Conservation (phyloP, 2,329 filamentous ascomycete species). For the Sarocladium kiliense region DNA sequence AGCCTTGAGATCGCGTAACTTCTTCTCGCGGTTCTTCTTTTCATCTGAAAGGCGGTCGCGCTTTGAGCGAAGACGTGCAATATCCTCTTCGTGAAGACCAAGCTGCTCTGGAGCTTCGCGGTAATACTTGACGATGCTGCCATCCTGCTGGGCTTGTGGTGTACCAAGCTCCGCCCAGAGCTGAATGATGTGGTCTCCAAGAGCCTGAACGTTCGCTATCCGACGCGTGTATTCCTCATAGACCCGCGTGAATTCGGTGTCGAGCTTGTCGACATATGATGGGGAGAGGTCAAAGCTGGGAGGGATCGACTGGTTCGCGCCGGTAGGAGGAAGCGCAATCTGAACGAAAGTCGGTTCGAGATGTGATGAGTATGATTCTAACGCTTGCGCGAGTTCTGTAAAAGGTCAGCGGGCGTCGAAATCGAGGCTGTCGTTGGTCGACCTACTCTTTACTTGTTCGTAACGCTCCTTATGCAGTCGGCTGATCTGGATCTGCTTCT, state of each 20-base stretch:
- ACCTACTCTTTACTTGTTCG: slow-evolving; percentile 85
- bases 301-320: slow-evolving; percentile 68
- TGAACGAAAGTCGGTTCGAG: slow-evolving; percentile 85
- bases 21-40: slow-evolving; percentile 78
- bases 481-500: slow-evolving; percentile 76
- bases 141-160: slow-evolving; percentile 88
- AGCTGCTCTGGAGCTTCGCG: slow-evolving; percentile 90
- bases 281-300: slow-evolving; percentile 90
- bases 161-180: slow-evolving; percentile 95
- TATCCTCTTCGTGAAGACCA: slow-evolving; percentile 82
- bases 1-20: slow-evolving; percentile 66
- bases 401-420: slow-evolving; percentile 11
- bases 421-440: background rate
- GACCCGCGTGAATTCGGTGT: slow-evolving; percentile 86
- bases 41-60: slow-evolving; percentile 83
- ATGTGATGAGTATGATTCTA: slow-evolving; percentile 94
- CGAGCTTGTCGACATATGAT: slow-evolving; percentile 78
- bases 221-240: slow-evolving; percentile 95
- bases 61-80: slow-evolving; percentile 65
- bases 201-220: slow-evolving; percentile 65
- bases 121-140: slow-evolving; percentile 80
- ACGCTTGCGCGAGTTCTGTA: slow-evolving; percentile 82
- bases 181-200: slow-evolving; percentile 82
- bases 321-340: slow-evolving; percentile 78
- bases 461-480: slow-evolving; percentile 86